Evolutionary conservation across 2,329 filamentous ascomycete genomes (phyloP).

Genomic region (Biscogniauxia sp.): DNA sequence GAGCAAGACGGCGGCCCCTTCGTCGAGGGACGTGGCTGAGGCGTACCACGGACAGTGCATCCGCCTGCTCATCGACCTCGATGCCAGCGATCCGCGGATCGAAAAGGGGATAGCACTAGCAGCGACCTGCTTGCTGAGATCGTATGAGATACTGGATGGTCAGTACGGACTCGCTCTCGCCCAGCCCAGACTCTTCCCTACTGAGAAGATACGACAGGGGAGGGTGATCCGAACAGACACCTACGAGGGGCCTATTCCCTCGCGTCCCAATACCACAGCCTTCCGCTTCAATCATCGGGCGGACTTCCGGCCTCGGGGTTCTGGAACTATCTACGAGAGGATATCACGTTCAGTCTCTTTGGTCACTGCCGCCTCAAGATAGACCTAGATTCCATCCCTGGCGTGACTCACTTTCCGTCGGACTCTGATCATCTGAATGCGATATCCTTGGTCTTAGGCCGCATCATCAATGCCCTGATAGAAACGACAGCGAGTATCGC

Average conservation of each 20-base stretch:
- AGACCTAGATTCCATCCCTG: conserved; percentile 27
- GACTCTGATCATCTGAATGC: conserved; percentile 39
- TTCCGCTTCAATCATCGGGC: conserved; percentile 18
- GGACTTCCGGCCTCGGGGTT: conserved; percentile 41
- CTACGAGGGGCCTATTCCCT: conserved; percentile 46
- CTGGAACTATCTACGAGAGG: conserved; percentile 52
- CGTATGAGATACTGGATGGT: conserved; percentile 48
- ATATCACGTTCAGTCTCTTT: conserved; percentile 53
- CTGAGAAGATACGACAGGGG: conserved; percentile 25
- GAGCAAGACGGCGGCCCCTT: conserved; percentile 31
- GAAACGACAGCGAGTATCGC: conserved; percentile 1
- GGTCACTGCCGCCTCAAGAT: conserved; percentile 42
- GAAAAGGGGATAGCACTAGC: conserved; percentile 41
- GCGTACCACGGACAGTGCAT: conserved; percentile 42
- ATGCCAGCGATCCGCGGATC: conserved; percentile 29
- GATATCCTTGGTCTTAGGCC: conserved; percentile 42
- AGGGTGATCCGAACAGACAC: conserved; percentile 42
- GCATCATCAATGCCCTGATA: conserved; percentile 41
- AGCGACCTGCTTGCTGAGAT: conserved; percentile 45
- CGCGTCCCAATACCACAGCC: conserved; percentile 29
- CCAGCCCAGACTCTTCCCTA: conserved; percentile 3
- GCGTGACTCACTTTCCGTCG: conserved; percentile 6
- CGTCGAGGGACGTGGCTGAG: conserved; percentile 31
- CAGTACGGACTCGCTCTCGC: conserved; percentile 8
- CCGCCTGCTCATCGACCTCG: conserved; percentile 37